Base-by-base conservation (phyloP, 768 basidiomycete genomes). In the Cubamyces sp. region DNA sequence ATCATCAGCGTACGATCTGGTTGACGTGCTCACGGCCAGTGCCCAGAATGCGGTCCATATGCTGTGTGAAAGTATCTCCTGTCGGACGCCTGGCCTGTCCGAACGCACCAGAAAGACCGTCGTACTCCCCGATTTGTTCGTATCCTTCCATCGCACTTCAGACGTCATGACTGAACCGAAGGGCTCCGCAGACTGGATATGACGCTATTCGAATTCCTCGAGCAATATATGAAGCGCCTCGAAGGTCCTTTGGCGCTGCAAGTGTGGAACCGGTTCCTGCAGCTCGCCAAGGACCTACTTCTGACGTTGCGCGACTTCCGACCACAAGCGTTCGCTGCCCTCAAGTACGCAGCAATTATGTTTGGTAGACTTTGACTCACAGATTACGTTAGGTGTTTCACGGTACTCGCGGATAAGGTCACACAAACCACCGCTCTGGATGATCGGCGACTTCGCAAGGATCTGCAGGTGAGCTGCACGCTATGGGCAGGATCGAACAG, bases 211-310 rank as follows among this genome's bases (percentile, higher is more conserved):
- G 84, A 81, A 30, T 98, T 98, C 72, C 78, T 98, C 48, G 94
- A 98, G 70, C 86, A 86, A 57, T 98, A 98, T 70, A 73, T 98
- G 28, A 77, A 76, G 18, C 84, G 88, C 11, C 74, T 98, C 43
- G 97, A 98, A 73, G 93, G 94, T 0, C 93, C 97, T 0, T 77
- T 97, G 39, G 96, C 93, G 3, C 81, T 95, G 12, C 97, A 98
- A 76, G 91, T 98, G 19, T 98, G 96, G 96, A 74, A 77, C 45
- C 84, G 92, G 19, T 88, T 88, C 69, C 77, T 92, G 64, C 84
- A 87, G 51, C 78, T 98, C 45, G 84, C 87, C 7, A 92, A 90
- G 69, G 96, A 98, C 23, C 73, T 96, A 21, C 74, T 84, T n/a
- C 81, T 78, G 41, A 83, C 78, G 52, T 77, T 85, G 21, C 82